Base-by-base conservation (phyloP, 148 eudicot genomes). In the Camellia sinensis region DNA sequence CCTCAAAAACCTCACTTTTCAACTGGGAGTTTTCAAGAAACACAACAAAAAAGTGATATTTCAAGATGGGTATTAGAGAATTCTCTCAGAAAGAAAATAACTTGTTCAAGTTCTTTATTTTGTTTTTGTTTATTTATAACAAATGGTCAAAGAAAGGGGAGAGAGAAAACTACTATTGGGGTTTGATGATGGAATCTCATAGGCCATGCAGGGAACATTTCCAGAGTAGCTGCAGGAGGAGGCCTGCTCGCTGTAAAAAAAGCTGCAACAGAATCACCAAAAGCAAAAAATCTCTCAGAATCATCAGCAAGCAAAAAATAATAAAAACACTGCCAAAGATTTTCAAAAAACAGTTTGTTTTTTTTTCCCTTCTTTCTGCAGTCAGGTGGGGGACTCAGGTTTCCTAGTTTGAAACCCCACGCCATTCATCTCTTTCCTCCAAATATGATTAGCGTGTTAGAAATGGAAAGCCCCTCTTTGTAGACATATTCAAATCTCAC, bases 151-250 rank as follows among this genome's bases (percentile, higher is more conserved):
- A 87, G 83, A 84, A 1, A 37, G 21, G 69, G 54, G 56, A 40
- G 46, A 57, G 45, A 3, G 15, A 60, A 57, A 65, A 82, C 80
- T 88, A 91, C 97, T 83, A 82, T 78, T 80, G 87, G 79, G 59
- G 91, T 82, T 61, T 89, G 82, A 52, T 92, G 92, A 73, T 91
- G 94, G 86, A 86, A 87, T 90, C 92, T 96, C 87, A 91, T 88
- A 82, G 99, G 98, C 99, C 97, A 96, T 71, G 99, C 90, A 90
- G 99, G 98, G 88, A 96, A 96, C 97, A 96, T 96, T 70, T 96
- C 99, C 91, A 96, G 91, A 73, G 99, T 96, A 44, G 99, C 95
- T 80, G 98, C 95, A 79, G 53, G 50, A 41, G 50, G 46, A 67
- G 97, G 94, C 81, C 90, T 96, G 66, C 80, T 75, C 79, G 88